phyloP scores from a whole-genome alignment of 805 yeast genomes.

The Saturnispora quitensis region DNA sequence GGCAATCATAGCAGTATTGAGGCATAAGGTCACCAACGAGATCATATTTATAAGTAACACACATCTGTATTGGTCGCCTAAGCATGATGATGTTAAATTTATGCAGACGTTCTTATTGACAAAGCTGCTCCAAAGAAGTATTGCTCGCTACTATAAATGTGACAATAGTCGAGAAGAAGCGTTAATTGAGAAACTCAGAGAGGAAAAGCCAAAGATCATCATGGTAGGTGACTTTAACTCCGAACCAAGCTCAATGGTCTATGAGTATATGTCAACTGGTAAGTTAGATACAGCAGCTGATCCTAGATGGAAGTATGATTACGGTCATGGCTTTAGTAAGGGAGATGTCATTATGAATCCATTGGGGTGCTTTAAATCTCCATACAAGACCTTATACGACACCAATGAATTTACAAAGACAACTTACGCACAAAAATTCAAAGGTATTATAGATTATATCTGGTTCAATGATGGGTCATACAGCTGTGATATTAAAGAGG shows the following conservation, averaged over 20 bases:
- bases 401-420: slow-evolving; percentile 24
- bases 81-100: slow-evolving; percentile 44
- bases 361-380: slow-evolving; percentile 19
- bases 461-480: slow-evolving; percentile 31
- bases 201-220: slow-evolving; percentile 28
- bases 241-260: slow-evolving; percentile 39
- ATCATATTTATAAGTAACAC: slow-evolving; percentile 45
- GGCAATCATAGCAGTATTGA: slow-evolving; percentile 40
- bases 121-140: slow-evolving; percentile 23
- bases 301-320: slow-evolving; percentile 14
- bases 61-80: slow-evolving; percentile 50
- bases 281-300: slow-evolving; percentile 14
- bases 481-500: slow-evolving; percentile 20
- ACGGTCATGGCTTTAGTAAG: slow-evolving; percentile 10
- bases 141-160: slow-evolving; percentile 17
- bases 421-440: slow-evolving; percentile 40
- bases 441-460: slow-evolving; percentile 49
- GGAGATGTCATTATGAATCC: slow-evolving; percentile 9
- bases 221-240: slow-evolving; percentile 55
- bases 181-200: slow-evolving; percentile 10
- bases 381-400: slow-evolving; percentile 22
- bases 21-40: slow-evolving; percentile 34
- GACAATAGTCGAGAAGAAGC: slow-evolving; percentile 6
- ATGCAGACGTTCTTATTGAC: slow-evolving; percentile 42
- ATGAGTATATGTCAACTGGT: slow-evolving; percentile 32